These are phyloP conservation scores for Moringa oleifera DNA, from an alignment of 345 rosid species.

Conservation along the genomic window DNA sequence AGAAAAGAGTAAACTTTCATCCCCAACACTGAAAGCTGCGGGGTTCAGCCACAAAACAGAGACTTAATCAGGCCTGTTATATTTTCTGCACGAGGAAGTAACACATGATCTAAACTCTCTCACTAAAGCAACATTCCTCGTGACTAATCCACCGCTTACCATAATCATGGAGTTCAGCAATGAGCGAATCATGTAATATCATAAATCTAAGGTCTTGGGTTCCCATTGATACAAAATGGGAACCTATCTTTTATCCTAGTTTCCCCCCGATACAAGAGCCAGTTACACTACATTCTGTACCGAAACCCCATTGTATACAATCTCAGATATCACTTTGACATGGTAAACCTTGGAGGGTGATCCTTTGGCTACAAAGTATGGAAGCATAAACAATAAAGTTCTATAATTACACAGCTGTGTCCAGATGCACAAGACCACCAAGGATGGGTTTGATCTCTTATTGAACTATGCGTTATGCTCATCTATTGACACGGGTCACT, in stretches of 20 bases:
- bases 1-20: too few relatives aligned
- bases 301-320: not conserved
- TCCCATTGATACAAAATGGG: constrained; percentile 25
- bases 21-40: too few relatives aligned
- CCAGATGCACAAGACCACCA: constrained; percentile 10
- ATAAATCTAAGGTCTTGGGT: constrained; percentile 2
- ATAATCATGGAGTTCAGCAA: not conserved
- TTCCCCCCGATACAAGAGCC: constrained; percentile 14
- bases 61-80: too few relatives aligned
- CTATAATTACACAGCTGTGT: not conserved
- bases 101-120: not conserved
- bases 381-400: not conserved
- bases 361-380: constrained; percentile 1
- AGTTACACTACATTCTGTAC: constrained; percentile 13
- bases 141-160: constrained; percentile 3
- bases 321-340: constrained; percentile 2
- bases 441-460: not conserved
- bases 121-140: not conserved
- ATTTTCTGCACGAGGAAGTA: too few relatives aligned
- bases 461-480: constrained; percentile 16
- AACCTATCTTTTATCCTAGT: constrained; percentile 13
- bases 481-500: constrained; percentile 57
- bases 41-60: too few relatives aligned
- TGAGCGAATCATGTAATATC: constrained; percentile 7
- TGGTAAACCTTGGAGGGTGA: not conserved